Evolutionary conservation across 129 eudicot genomes (phyloP), one percentile per base, ranked within the genome.

Genomic region (Centrapalus pauciflorus): DNA sequence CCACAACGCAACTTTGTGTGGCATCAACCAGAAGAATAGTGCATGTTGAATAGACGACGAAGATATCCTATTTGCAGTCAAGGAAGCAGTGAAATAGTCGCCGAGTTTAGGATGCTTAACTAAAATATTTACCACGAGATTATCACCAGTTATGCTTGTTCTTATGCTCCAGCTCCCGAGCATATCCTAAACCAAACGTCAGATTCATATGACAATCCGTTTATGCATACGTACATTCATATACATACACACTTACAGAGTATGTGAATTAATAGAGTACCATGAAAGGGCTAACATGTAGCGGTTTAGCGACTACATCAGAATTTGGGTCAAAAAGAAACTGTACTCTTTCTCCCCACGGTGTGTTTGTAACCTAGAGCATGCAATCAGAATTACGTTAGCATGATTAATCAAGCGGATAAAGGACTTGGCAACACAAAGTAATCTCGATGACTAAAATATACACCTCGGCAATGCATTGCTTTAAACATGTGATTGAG

Each of bases 281-380:
- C 98, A 93, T 93, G 84, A 93, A 93, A 50, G 98, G 98, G 66
- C 98, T 93, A 60, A 93, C 98, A 66, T 88, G 98, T 70, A 93
- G 90, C 17, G 98, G 83, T 67, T 93, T 93, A 43, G 96, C 96
- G 43, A 89, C 96, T 58, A 74, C 21, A 78, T 93, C 98, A 37
- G 84, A 74, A 19, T 59, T 74, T 23, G 96, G 98, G 76, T 89
- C 61, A 63, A 93, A 93, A 29, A 85, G 65, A 74, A 93, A 93
- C 60, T 74, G 71, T 26, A 88, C 96, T 61, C 95, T 74, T 84
- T 93, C 99, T 17, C 99, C 99, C 99, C 99, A 93, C 7, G 99
- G 99, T 23, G 99, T 88, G 75, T 89, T 93, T 7, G 99, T 93
- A 27, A 93, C 99, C 99, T 93, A 76, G 52, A 66, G 12, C 73